phyloP scores from a whole-genome alignment of 169 alveolate genomes.

The Amoebophrya sp. region DNA sequence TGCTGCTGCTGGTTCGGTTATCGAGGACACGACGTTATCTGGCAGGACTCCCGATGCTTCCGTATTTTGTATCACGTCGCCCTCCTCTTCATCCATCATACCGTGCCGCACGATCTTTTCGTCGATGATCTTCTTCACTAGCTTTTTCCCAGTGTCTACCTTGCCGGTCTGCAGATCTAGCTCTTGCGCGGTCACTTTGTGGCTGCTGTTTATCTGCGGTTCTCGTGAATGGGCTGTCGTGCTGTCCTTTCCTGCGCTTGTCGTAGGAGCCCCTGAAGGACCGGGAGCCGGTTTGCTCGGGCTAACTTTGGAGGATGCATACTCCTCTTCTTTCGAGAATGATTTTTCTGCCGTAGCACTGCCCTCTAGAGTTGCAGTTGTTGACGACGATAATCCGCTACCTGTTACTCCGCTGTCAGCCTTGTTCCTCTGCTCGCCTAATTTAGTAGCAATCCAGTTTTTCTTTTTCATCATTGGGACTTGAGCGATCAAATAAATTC shows the following conservation, averaged over 20 bases:
- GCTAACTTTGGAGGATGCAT: not conserved
- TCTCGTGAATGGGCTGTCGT: not conserved
- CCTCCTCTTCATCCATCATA: not conserved
- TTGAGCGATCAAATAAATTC: too few species aligned
- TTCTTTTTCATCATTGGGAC: too few species aligned
- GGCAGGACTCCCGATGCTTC: too few species aligned
- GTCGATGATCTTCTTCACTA: not conserved
- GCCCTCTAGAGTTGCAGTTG: too few species aligned
- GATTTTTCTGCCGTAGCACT: too few species aligned
- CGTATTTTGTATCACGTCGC: not conserved
- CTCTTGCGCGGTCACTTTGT: not conserved
- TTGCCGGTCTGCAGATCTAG: not conserved
- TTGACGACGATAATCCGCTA: too few species aligned
- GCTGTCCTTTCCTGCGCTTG: too few species aligned
- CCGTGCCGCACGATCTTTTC: not conserved
- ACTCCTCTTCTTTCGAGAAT: not conserved
- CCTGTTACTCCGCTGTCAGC: too few species aligned
- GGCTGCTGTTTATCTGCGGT: not conserved
- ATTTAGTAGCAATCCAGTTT: too few species aligned
- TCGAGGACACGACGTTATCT: too few species aligned
- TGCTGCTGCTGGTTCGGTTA: too few species aligned
- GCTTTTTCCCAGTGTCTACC: not conserved
- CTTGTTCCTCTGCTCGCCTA: too few species aligned
- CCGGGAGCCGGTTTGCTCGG: not conserved
- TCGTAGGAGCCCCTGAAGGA: not conserved